Evolutionary conservation across 108 stramenopile genomes (phyloP).

Genomic region (Cafeteria roenbergensis): DNA sequence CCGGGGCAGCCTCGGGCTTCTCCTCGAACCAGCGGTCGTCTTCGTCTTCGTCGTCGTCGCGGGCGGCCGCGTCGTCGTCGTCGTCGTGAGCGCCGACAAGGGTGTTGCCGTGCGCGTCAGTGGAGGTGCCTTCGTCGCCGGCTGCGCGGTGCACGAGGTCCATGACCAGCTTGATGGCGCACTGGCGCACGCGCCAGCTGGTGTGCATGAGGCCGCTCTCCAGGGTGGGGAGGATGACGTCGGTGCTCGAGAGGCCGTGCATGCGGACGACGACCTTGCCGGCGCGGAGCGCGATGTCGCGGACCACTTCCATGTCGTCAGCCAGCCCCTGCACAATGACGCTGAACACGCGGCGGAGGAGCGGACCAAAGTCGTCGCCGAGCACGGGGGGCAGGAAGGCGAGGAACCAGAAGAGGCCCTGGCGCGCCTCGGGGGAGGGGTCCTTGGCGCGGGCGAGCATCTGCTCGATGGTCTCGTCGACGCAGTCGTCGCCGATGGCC

Average conservation of each 20-base stretch:
- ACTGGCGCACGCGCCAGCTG: slow-evolving; percentile 80
- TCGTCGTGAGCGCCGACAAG: slow-evolving; percentile 8
- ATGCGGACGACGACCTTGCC: slow-evolving; percentile 80
- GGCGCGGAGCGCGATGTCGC: slow-evolving; percentile 83
- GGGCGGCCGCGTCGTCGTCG: slow-evolving; percentile 28
- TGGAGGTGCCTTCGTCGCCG: slow-evolving; percentile 55
- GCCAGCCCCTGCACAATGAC: slow-evolving; percentile 80
- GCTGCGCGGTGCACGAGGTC: slow-evolving; percentile 85
- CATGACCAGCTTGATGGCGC: slow-evolving; percentile 78
- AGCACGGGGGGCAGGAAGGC: slow-evolving; percentile 81
- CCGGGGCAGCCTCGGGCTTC: slow-evolving; percentile 37
- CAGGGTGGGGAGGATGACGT: slow-evolving; percentile 77
- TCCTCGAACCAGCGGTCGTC: slow-evolving; percentile 43
- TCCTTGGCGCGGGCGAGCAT: slow-evolving; percentile 70
- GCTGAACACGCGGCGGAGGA: slow-evolving; percentile 71
- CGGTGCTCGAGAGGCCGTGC: slow-evolving; percentile 72
- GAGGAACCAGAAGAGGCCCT: slow-evolving; percentile 96
- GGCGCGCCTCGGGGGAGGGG: slow-evolving; percentile 54
- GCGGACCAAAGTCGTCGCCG: slow-evolving; percentile 61
- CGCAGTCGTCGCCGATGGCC: slow-evolving; percentile 56
- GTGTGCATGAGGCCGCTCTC: slow-evolving; percentile 73
- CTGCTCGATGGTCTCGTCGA: slow-evolving; percentile 56
- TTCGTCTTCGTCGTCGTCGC: slow-evolving; percentile 64
- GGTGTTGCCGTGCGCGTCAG: slow-evolving; percentile 19
- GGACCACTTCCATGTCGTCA: slow-evolving; percentile 76